Evolutionary conservation across 192 early-diverging fungal genomes (phyloP), one percentile per base, ranked within the genome.

Genomic region (Coemansia sp.): DNA sequence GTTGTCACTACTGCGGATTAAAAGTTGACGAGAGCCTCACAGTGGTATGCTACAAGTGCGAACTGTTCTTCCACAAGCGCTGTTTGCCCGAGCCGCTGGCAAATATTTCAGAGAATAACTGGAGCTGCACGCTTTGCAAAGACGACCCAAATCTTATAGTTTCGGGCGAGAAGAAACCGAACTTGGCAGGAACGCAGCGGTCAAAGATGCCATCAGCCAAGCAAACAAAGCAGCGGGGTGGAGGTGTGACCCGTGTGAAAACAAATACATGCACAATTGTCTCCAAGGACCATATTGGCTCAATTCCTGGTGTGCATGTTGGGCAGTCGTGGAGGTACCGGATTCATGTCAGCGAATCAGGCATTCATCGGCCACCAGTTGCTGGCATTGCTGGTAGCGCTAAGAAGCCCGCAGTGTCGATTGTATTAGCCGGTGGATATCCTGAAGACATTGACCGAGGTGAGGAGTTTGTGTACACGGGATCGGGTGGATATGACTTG

Each of bases 401-500:
- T 2, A 58, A 60, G 1, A 68, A 35, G 8, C 86, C 89, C 0
- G 85, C 88, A 0, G 81, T 82, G 2, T 90, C 88, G 2, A 69
- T 90, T 50, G 85, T 87, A 8, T 68, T 92, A 4, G 79, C 85
- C 0, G 84, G 79, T 12, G 89, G 88, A 9, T 90, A 89, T 53
- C 78, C 81, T 0, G 86, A 88, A 32, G 89, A 91, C 58, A 72
- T 67, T 2, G 90, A 92, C 43, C 60, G 83, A 19, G 89, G 90
- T 0, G 80, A 83, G 0, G 76, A 83, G 51, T 92, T 92, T 60
- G 76, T 75, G 1, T 91, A 89, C 62, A 89, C 89, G 1, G 89
- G 90, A 0, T 84, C 79, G 15, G 89, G 88, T 27, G 89, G 88
- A 0, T 76, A 86, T 17, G 78, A 85, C 61, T 69, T 86, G 22